phyloP scores from a whole-genome alignment of 768 basidiomycete genomes.

The Lyophyllum decastes region DNA sequence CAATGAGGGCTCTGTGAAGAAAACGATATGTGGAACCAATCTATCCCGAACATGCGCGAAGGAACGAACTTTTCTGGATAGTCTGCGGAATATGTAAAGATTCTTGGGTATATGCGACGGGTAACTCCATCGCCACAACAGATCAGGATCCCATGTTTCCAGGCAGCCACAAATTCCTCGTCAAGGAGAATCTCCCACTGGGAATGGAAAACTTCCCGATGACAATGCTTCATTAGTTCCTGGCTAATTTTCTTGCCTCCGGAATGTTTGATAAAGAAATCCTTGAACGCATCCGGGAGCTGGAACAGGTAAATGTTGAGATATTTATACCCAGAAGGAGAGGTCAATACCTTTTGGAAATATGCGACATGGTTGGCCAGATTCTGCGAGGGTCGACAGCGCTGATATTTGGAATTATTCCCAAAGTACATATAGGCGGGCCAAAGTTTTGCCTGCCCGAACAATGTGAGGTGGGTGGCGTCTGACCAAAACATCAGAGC shows the following conservation, averaged over 20 bases:
- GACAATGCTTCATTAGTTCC: constrained; percentile 18
- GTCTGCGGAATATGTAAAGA: constrained; percentile 32
- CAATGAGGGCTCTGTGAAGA: constrained; percentile 22
- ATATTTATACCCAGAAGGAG: no score
- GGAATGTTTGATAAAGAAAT: neutral
- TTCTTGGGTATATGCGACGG: constrained; percentile 24
- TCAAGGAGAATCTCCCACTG: constrained; percentile 25
- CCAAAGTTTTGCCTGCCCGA: neutral
- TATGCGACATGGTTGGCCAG: no score
- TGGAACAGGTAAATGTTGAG: no score
- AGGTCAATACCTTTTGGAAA: constrained; percentile 26
- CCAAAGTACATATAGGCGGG: neutral
- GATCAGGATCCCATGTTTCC: constrained; percentile 24
- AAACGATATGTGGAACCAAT: neutral
- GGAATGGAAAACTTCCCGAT: constrained; percentile 27
- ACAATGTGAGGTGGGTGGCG: neutral
- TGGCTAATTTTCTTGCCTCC: neutral
- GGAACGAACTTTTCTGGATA: constrained; percentile 32
- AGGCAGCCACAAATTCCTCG: constrained; percentile 25
- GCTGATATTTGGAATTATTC: no score
- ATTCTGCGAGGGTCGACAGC: no score
- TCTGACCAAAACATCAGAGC: no score
- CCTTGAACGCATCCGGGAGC: constrained; percentile 10
- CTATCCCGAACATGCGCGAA: neutral
- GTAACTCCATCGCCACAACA: constrained; percentile 19